These are phyloP conservation scores for Magnaporthiopsis incrustans DNA, from an alignment of 2,329 filamentous ascomycete genomes.

Conservation along the genomic window DNA sequence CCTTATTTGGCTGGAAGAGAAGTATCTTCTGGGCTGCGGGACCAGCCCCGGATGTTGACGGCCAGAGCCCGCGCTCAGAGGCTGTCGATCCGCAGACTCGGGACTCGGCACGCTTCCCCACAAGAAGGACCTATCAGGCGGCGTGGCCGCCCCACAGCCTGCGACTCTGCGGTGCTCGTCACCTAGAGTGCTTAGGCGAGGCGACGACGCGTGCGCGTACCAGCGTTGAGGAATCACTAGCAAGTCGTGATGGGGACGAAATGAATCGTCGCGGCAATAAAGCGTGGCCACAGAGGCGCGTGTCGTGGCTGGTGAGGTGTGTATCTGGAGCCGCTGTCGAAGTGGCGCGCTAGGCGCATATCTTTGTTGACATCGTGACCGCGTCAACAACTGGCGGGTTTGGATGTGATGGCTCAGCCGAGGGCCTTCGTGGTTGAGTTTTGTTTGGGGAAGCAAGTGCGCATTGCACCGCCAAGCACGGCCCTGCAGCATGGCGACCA, in stretches of 20 bases:
- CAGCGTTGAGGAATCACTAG: background rate
- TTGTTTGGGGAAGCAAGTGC: background rate
- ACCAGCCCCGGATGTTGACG: background rate
- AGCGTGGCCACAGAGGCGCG: background rate
- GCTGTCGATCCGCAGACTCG: background rate
- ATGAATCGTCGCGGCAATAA: background rate
- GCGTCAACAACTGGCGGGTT: background rate
- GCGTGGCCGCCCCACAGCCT: background rate
- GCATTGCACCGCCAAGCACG: background rate
- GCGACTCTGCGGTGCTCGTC: background rate
- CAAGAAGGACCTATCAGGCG: background rate
- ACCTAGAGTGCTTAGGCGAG: background rate
- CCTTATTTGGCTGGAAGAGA: background rate
- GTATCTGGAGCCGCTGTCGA: background rate
- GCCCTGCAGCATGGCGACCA: conserved; percentile 1
- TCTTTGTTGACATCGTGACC: background rate
- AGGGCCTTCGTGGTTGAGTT: background rate
- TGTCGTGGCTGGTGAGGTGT: background rate
- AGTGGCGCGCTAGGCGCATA: background rate
- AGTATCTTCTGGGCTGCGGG: background rate
- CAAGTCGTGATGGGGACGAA: background rate
- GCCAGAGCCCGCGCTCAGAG: background rate
- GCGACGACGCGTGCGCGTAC: background rate
- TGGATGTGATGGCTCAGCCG: background rate
- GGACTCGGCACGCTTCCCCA: background rate